Percentiles rank a stretch among this genome's conserved stretches.
Evolutionary conservation across 805 yeast genomes (phyloP).

Genomic region (Metschnikowia amazonensis): DNA sequence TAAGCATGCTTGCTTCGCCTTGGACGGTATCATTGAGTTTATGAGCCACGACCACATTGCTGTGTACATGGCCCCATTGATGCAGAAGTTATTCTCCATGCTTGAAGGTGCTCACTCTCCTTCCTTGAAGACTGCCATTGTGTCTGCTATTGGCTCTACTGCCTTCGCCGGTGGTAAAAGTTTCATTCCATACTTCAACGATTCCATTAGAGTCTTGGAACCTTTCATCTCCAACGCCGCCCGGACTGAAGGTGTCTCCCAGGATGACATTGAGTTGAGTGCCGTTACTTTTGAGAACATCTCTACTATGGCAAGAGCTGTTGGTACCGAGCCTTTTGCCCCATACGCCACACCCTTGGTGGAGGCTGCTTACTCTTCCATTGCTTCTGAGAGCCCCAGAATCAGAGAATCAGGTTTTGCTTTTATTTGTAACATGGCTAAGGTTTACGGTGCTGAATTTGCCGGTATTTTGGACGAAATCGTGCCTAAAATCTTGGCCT

Average conservation of each 20-base stretch:
- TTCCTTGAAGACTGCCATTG: slow-evolving; percentile 73
- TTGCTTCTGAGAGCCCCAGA: slow-evolving; percentile 74
- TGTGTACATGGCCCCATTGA: slow-evolving; percentile 78
- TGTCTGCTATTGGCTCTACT: slow-evolving; percentile 94
- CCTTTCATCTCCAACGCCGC: slow-evolving; percentile 72
- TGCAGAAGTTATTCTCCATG: slow-evolving; percentile 84
- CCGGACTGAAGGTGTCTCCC: slow-evolving; percentile 70
- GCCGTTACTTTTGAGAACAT: slow-evolving; percentile 91
- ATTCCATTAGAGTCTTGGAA: slow-evolving; percentile 75
- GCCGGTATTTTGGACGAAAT: slow-evolving; percentile 78
- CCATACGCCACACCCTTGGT: slow-evolving; percentile 84
- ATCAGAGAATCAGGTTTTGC: slow-evolving; percentile 94
- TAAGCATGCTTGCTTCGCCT: slow-evolving; percentile 84
- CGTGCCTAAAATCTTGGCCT: slow-evolving; percentile 78
- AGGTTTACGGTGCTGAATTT: slow-evolving; percentile 88
- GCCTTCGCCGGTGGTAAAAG: slow-evolving; percentile 92
- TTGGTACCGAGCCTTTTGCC: slow-evolving; percentile 84
- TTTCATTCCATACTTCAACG: slow-evolving; percentile 80
- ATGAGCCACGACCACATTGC: slow-evolving; percentile 84
- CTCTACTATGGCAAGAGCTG: slow-evolving; percentile 94
- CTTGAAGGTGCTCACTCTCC: slow-evolving; percentile 71
- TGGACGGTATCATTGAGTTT: slow-evolving; percentile 89
- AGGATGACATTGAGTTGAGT: slow-evolving; percentile 85
- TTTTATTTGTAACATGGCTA: slow-evolving; percentile 89
- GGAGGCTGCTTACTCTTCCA: slow-evolving; percentile 78